Evolutionary conservation across 805 yeast genomes (phyloP), one percentile per base, ranked within the genome.

Genomic region (Lipomyces kockii): DNA sequence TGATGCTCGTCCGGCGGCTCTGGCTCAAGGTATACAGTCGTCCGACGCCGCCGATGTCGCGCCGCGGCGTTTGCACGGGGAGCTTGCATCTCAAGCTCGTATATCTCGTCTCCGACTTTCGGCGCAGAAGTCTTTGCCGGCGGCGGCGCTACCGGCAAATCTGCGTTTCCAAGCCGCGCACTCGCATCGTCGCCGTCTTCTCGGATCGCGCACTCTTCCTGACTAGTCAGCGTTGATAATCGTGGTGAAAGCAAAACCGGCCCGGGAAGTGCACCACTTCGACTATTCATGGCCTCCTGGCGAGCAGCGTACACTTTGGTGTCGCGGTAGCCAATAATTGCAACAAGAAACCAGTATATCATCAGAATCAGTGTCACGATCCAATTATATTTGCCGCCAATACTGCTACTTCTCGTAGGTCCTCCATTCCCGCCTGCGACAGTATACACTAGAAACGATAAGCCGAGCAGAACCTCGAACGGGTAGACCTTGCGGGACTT

Each of bases 391-490:
- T 51, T 60, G 14, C 29, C 39, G 20, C 58, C 62, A 27, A 51
- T n/a, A n/a, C 14, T 8, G 22, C 49, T 43, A 43, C 49, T 17
- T 43, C 49, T 43, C 49, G 49, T 43, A 3, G 62, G 20, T 17
- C 35, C 43, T 11, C 49, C 55, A 12, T 58, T 59, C 32, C 60
- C 64, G 14, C 46, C 60, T 11, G 56, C 49, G n/a, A 62, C 46
- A n/a, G 60, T 32, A 20, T 27, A 62, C n/a, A 56, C 58, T n/a
- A 62, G 51, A 51, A 56, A 62, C 14, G 49, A 55, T 3, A 55
- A 14, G 35, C 60, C 49, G 43, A 62, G 60, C 2, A 62, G 9
- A 8, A 62, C 35, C 12, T 56, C 39, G 34, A 62, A 35, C 17
- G 25, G 22, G 49, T 46, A 56, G 22, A 43, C 46, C n/a, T 46